phyloP scores from a whole-genome alignment of 192 early-diverging fungal species.

The Coemansia sp. region DNA sequence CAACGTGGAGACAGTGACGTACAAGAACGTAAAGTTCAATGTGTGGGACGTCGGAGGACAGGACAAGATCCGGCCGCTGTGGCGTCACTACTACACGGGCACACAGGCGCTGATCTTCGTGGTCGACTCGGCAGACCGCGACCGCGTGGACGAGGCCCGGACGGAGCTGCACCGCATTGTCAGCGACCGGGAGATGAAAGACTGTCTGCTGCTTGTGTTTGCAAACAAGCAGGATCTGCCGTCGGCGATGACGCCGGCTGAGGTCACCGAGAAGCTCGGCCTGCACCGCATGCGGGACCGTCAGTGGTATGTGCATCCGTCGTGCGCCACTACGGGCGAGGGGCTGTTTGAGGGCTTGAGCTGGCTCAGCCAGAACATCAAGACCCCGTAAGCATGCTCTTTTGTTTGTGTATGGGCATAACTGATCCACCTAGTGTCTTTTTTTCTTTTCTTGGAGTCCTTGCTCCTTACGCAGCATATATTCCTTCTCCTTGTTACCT shows the following conservation, averaged over 20 bases:
- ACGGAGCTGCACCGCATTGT: conserved; percentile 93
- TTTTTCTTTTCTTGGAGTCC: conserved; percentile 3
- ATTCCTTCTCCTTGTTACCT: not conserved
- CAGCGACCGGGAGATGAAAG: conserved; percentile 89
- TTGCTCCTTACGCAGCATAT: not conserved
- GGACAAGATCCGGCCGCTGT: conserved; percentile 88
- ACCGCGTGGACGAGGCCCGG: conserved; percentile 80
- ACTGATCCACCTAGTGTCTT: not conserved
- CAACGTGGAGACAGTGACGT: conserved; percentile 90
- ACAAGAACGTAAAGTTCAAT: conserved; percentile 99
- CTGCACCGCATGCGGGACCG: conserved; percentile 81
- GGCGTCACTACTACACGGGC: conserved; percentile 98
- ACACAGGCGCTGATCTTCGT: conserved; percentile 99
- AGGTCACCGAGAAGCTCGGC: conserved; percentile 84
- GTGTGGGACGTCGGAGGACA: conserved; percentile 97
- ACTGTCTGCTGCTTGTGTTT: conserved; percentile 86
- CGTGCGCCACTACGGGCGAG: conserved; percentile 90
- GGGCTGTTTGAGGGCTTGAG: conserved; percentile 90
- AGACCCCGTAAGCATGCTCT: conserved; percentile 40
- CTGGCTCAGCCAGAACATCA: conserved; percentile 85
- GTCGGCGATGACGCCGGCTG: conserved; percentile 84
- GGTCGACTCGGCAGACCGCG: conserved; percentile 88
- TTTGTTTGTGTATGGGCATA: not conserved
- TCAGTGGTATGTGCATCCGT: conserved; percentile 92
- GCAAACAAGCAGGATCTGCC: conserved; percentile 99